Percentiles rank a stretch among this genome's conserved stretches.
Evolutionary conservation across 495 filamentous ascomycete species (phyloP).

Genomic region (Penicillium salamii): DNA sequence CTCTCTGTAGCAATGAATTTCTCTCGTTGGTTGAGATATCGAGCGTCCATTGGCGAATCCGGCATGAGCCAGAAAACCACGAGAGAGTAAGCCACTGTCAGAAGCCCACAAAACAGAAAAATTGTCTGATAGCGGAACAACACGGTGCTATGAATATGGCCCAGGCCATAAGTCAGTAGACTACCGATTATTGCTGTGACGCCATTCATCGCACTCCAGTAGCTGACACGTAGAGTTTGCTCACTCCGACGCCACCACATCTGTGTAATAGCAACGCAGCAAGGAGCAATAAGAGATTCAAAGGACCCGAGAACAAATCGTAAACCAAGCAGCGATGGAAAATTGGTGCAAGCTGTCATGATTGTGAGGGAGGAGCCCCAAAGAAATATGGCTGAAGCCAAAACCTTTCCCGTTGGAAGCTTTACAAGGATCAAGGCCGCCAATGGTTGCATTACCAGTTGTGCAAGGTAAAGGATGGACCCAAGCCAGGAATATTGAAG

Average conservation of each 20-base stretch:
- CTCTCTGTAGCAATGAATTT: slow-evolving; percentile 51
- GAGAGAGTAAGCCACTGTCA: slow-evolving; percentile 35
- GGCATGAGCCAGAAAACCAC: slow-evolving; percentile 45
- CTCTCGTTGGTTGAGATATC: slow-evolving; percentile 39
- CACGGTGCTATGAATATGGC: slow-evolving; percentile 46
- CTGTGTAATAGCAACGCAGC: slow-evolving; percentile 52
- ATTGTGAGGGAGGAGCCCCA: slow-evolving; percentile 47
- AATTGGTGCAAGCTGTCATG: slow-evolving; percentile 53
- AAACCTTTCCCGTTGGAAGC: slow-evolving; percentile 37
- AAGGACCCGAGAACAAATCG: slow-evolving; percentile 3
- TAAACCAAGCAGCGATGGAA: slow-evolving; percentile 44
- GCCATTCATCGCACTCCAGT: slow-evolving; percentile 56
- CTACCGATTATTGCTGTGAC: slow-evolving; percentile 37
- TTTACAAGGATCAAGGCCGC: slow-evolving; percentile 26
- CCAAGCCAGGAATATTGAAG: slow-evolving; percentile 50
- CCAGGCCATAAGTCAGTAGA: slow-evolving; percentile 54
- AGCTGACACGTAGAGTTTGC: slow-evolving; percentile 49
- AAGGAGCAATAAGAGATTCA: slow-evolving; percentile 33
- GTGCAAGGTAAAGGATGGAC: slow-evolving; percentile 43
- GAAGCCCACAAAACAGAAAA: slow-evolving; percentile 47
- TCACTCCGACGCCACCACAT: slow-evolving; percentile 59
- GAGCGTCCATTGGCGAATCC: slow-evolving; percentile 48
- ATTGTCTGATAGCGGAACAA: slow-evolving; percentile 42
- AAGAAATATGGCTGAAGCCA: slow-evolving; percentile 48
- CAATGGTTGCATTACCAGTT: slow-evolving; percentile 33